These are phyloP conservation scores for Quercus tomentella DNA, from an alignment of 331 rosid species.

Conservation along the genomic window DNA sequence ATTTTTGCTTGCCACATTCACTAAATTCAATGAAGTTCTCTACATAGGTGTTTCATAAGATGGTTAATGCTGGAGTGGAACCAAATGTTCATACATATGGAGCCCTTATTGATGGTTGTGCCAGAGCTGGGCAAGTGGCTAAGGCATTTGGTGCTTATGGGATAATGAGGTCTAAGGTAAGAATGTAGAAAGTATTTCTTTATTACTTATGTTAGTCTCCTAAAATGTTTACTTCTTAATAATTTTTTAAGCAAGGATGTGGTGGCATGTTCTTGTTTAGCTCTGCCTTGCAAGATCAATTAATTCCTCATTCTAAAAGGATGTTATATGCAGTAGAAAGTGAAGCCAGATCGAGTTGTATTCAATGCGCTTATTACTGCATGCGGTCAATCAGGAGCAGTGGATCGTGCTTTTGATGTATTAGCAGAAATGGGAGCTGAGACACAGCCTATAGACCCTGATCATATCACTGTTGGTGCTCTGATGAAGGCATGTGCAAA, in stretches of 20 bases:
- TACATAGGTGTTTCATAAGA: constrained; percentile 74
- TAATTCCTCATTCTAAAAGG: constrained; percentile 52
- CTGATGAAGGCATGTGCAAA: constrained; percentile 86
- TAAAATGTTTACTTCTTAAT: not conserved
- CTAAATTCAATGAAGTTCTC: constrained; percentile 12
- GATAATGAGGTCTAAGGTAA: constrained; percentile 97
- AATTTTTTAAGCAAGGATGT: not conserved
- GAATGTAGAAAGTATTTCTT: constrained; percentile 13
- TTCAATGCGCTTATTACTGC: constrained; percentile 99
- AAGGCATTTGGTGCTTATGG: constrained; percentile 99
- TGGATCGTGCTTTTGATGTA: constrained; percentile 97
- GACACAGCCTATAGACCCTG: constrained; percentile 83
- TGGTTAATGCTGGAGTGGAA: constrained; percentile 90
- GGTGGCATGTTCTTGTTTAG: constrained; percentile 6
- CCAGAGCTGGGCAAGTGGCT: constrained; percentile 93
- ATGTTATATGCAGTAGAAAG: constrained; percentile 94
- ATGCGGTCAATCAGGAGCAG: constrained; percentile 94
- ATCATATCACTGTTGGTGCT: constrained; percentile 84
- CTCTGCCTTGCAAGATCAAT: constrained; percentile 9
- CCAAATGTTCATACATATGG: constrained; percentile 91
- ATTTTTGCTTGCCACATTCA: constrained; percentile 8
- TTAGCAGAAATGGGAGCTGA: constrained; percentile 89
- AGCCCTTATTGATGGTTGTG: constrained; percentile 98
- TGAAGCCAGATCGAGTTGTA: constrained; percentile 99
- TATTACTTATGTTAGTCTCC: constrained; percentile 4